A percentile compares a stretch with the other conserved stretches of the same genome.
These are phyloP conservation scores for Schwanniomyces pseudopolymorphus DNA, from an alignment of 805 yeast genomes.

Conservation along the genomic window DNA sequence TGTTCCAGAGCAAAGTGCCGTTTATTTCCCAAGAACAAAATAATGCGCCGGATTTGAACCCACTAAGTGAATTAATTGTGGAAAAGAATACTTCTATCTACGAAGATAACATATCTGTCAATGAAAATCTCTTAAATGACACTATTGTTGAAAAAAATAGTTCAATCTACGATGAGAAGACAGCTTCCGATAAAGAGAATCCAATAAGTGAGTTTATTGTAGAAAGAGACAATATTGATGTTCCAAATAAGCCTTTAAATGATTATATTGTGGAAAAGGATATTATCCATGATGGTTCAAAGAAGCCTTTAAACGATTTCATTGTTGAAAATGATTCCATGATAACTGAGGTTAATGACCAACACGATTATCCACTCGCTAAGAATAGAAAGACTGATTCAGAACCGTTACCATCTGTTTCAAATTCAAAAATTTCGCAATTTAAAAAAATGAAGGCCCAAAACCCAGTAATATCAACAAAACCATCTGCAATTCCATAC, in stretches of 20 bases:
- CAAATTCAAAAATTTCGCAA: constrained; percentile 4
- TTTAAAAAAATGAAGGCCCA: constrained; percentile 12
- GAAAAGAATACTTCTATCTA: too few species aligned
- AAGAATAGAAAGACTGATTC: neutral
- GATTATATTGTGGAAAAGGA: constrained; percentile 7
- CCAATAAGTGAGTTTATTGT: constrained; percentile 12
- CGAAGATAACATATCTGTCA: neutral
- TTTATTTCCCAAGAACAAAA: neutral
- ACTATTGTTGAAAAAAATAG: neutral
- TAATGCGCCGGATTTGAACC: too few species aligned
- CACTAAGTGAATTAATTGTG: too few species aligned
- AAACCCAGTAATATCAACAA: neutral
- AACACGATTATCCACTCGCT: too few species aligned
- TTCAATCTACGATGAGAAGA: neutral
- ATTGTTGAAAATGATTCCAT: too few species aligned
- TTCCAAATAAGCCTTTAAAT: neutral
- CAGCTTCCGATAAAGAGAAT: neutral
- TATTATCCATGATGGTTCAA: neutral
- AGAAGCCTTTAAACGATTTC: too few species aligned
- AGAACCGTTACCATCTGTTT: neutral
- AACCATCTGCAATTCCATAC: neutral
- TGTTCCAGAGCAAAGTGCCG: neutral
- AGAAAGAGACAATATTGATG: constrained; percentile 6
- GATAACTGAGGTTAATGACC: too few species aligned
- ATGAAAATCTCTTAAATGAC: neutral